These are phyloP conservation scores for Colletotrichum musae DNA, from an alignment of 2,329 filamentous ascomycete genomes.

Conservation along the genomic window DNA sequence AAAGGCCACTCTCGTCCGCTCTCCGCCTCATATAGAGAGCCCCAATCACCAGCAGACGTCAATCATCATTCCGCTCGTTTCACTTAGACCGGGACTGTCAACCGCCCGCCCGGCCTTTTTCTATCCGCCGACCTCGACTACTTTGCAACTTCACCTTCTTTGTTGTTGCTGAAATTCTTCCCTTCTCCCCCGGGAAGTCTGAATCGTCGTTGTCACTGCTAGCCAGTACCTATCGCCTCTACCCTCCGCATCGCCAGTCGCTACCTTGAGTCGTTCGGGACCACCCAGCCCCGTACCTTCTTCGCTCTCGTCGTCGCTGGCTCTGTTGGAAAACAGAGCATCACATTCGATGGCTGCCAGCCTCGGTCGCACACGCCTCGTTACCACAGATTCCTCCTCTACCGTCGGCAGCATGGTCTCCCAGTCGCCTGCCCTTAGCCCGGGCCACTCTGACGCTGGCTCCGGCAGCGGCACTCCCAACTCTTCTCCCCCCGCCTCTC, in stretches of 20 bases:
- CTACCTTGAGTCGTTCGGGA: constrained; percentile 17
- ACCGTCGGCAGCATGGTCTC: constrained; percentile 39
- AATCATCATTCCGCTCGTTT: constrained; percentile 32
- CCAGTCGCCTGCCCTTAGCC: constrained; percentile 32
- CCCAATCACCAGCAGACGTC: constrained; percentile 3
- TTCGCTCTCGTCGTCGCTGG: not conserved
- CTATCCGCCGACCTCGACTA: not conserved
- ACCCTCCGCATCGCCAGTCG: constrained; percentile 1
- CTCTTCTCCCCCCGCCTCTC: constrained; percentile 41
- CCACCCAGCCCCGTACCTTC: constrained; percentile 1
- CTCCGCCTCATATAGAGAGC: constrained; percentile 9
- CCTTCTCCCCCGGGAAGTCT: not conserved
- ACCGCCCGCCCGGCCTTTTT: not conserved
- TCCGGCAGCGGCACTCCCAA: constrained; percentile 40
- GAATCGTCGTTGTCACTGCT: not conserved
- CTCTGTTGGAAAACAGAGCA: constrained; percentile 28
- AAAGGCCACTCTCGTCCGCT: constrained; percentile 25
- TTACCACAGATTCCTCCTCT: constrained; percentile 34
- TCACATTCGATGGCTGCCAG: constrained; percentile 35
- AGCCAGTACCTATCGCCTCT: no score
- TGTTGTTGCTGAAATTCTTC: not conserved
- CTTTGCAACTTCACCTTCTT: not conserved
- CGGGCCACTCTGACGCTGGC: constrained; percentile 39
- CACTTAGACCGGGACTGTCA: constrained; percentile 5
- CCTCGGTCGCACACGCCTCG: constrained; percentile 24